Evolutionary conservation across 371 early-diverging fungal genomes (phyloP), one percentile per base, ranked within the genome.

Genomic region (Circinella minor): DNA sequence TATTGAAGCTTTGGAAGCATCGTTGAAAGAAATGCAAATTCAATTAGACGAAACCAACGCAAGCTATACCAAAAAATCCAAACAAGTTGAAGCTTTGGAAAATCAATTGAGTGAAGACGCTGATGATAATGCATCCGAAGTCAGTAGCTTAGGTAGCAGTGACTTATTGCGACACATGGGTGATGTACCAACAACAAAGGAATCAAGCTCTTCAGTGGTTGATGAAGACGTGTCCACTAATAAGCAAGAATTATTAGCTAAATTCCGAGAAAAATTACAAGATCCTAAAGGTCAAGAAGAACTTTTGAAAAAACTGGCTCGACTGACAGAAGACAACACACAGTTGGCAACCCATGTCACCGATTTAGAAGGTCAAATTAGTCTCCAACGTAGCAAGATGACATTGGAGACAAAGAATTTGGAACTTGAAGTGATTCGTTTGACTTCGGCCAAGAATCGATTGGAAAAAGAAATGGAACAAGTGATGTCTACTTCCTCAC

Each of bases 381-480:
- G 71, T 1, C 54, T 77, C 14, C 80, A 83, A 46, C 78, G 79
- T 8, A 74, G 71, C 27, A 78, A 80, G 61, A 47, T 77, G 3
- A 67, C 77, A 1, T 43, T 76, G 15, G 82, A 84, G 57, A 73
- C 78, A 10, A 84, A 79, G 66, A 77, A 80, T n/a, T 43, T 83
- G 17, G 82, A 84, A 51, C 20, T 75, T 10, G 80, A 84, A 61
- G 46, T 81, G 27, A 76, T 80, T 72, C 78, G 78, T 39, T 66
- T 81, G 4, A 75, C 75, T 0, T 80, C 81, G 15, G 77, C 80
- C 0, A 84, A 84, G 49, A 80, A 79, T 57, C 77, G 80, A 3
- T 70, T 84, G 37, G 84, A 84, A 63, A 80, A 80, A 48, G 84
- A 84, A 62, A 76, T 84, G 74, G 82, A 84, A 51, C 82, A 83